These are phyloP conservation scores for Euclidium syriacum DNA, from an alignment of 345 rosid species.

Conservation along the genomic window DNA sequence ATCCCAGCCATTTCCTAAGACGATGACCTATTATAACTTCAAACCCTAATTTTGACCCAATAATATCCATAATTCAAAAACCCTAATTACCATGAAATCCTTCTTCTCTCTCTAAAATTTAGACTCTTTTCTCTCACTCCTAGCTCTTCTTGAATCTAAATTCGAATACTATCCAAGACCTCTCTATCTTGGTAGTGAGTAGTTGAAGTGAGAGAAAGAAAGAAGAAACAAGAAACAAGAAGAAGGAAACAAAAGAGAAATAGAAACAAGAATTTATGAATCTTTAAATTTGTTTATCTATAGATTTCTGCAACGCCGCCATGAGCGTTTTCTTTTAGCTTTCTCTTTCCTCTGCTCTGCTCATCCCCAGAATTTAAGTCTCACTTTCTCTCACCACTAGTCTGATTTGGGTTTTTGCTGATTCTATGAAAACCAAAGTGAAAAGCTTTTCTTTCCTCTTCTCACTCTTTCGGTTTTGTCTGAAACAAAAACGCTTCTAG, in stretches of 20 bases:
- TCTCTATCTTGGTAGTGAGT: constrained; percentile 12
- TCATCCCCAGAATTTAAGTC: constrained; percentile 36
- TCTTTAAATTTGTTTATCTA: constrained; percentile 10
- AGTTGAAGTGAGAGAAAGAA: constrained; percentile 26
- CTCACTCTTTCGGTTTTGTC: constrained; percentile 24
- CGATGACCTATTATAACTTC: constrained; percentile 29
- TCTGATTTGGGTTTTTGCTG: constrained; percentile 24
- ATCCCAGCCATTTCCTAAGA: constrained; percentile 54
- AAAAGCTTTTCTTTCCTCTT: constrained; percentile 29
- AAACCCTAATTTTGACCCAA: constrained; percentile 41
- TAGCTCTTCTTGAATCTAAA: not conserved
- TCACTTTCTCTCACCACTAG: constrained; percentile 8
- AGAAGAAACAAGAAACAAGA: not conserved
- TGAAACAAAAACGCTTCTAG: constrained; percentile 31
- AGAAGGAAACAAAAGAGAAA: constrained; percentile 13
- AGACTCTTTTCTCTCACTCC: not conserved
- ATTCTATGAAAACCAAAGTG: constrained; percentile 31
- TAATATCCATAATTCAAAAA: constrained; percentile 25
- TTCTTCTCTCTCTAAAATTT: constrained; percentile 5
- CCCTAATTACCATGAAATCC: constrained; percentile 36
- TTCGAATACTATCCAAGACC: not conserved
- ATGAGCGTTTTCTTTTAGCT: constrained; percentile 25
- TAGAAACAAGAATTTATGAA: constrained; percentile 16
- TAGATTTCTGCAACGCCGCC: constrained; percentile 73
- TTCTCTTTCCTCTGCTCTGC: constrained; percentile 42